Base-by-base conservation (phyloP, 2,329 filamentous ascomycete species). In the Pseudocercospora eumusae region DNA sequence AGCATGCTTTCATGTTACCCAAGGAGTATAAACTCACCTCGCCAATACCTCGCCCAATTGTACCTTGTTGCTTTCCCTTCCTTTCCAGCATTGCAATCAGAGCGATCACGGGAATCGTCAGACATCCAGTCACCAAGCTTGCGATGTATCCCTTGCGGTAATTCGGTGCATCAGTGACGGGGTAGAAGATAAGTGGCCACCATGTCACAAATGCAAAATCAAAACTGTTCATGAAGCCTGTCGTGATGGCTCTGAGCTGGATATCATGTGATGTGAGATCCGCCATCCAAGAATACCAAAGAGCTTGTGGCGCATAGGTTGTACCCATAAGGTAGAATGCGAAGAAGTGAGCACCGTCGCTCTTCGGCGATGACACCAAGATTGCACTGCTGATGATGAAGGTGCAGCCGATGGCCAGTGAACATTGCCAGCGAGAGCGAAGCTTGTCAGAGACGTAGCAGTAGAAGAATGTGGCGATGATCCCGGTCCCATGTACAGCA, bases 261-360 rank as follows among this genome's bases (percentile, higher is more conserved):
- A 77, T 58, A 20, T 77, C 75, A 27, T 77, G 75, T 3, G 73
- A 70, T 7, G 75, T 77, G 7, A 80, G 68, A 57, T 81, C 78
- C 0, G 78, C 78, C 76, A 80, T 79, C 79, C 79, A 81, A 0
- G 76, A 76, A 64, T 80, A 80, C 79, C 79, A 81, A 18, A 81
- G 68, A 4, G 79, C 79, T 60, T 81, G 79, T 0, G 78, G 79
- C 1, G 79, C 78, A 57, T 77, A 81, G 0, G 77, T 79, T 0
- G 79, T 80, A 2, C 79, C 78, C 1, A 80, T 72, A 0, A 80
- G 66, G 64, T 79, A 80, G 61, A 79, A 80, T 6, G 78, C 78
- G 49, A 80, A 76, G 59, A 80, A 80, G 59, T 78, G 75, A 31
- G 72, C 77, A 0, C 73, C 74, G 42, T 77, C 73, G 6, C 58